Evolutionary conservation across 2,329 filamentous ascomycete species (phyloP), one percentile per base, ranked within the genome.

Genomic region (Salinomyces thailandicus): DNA sequence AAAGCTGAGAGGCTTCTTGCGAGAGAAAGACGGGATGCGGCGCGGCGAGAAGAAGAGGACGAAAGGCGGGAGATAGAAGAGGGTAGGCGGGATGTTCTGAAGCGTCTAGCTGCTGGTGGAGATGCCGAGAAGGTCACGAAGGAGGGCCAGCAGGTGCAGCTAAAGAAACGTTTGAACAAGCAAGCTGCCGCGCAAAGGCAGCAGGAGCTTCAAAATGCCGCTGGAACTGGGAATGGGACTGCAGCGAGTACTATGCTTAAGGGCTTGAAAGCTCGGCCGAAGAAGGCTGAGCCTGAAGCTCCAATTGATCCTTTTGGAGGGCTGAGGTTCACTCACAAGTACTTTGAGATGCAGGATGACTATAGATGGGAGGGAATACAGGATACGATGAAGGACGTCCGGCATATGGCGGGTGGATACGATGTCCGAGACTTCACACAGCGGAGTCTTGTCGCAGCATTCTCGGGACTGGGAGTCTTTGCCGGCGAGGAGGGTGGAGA

Each of bases 291-390:
- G 22, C 73, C 73, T 5, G 77, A 85, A 50, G 77, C 78, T 39
- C 79, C 85, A 0, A 95, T 93, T 62, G 86, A 95, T 63, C 82
- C 89, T 0, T 94, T 91, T 55, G 85, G 77, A 26, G 91, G 85
- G 1, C 63, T 87, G 43, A 63, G 73, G 31, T 73, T 87, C 35
- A 68, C 69, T 7, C 54, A 55, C 16, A 69, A 80, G 48, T 80
- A 87, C 49, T 89, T 85, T 53, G 66, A 71, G 7, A 54, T 93
- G 24, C 73, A 78, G 45, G 71, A 75, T 33, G 65, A 71, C 28
- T 94, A 95, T 59, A 73, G 78, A 28, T 85, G 83, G 54, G 73
- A 80, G 31, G 85, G 79, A 69, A 66, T 93, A 36, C 77, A 81
- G 30, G 67, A 67, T 16, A 72, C 78, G 19, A 73, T 78, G 38